Evolutionary conservation across 2,329 filamentous ascomycete genomes (phyloP), one percentile per base, ranked within the genome.

Genomic region (Epichloe aotearoae): DNA sequence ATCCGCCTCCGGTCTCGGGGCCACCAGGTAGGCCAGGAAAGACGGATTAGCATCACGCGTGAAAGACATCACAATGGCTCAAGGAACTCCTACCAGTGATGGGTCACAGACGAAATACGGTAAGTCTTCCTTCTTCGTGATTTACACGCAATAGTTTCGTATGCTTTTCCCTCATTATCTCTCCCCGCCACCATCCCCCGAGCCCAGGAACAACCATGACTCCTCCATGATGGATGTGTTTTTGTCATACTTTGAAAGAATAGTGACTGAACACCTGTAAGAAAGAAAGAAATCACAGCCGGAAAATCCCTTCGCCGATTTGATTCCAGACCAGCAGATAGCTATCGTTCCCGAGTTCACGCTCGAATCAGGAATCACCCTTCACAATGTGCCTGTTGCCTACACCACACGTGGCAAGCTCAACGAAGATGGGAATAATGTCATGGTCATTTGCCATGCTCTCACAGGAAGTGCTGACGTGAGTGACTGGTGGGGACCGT

Each of bases 301-400:
- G 61, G 91, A 96, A 72, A 98, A 97, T 70, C 91, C 90, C 33
- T 97, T 90, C 66, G 81, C 87, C 54, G 70, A 76, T 56, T 76
- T 97, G 62, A 95, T 98, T 49, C 84, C 88, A 49, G 84, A 95
- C 61, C 93, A 97, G 70, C 77, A 84, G 50, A 85, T 95, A 62
- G 88, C 86, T 52, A 80, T 93, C 54, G 80, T 98, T 50, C 91
- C 93, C 2, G 83, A 83, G 26, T 95, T 96, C 66, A 89, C 85
- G 8, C 85, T 98, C 57, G 93, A 98, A 68, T 97, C 90, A 2
- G 93, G 93, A 46, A 88, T 86, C 23, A 84, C 79, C 1, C 76
- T 98, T 19, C 72, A 77, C 58, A 93, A 97, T 79, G 74, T 84
- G 15, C 82, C 82, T 2, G 72, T 86, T 49, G 82, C 82, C 41